Evolutionary conservation across 495 filamentous ascomycete genomes (phyloP).

Genomic region (Xylaria palmicola): DNA sequence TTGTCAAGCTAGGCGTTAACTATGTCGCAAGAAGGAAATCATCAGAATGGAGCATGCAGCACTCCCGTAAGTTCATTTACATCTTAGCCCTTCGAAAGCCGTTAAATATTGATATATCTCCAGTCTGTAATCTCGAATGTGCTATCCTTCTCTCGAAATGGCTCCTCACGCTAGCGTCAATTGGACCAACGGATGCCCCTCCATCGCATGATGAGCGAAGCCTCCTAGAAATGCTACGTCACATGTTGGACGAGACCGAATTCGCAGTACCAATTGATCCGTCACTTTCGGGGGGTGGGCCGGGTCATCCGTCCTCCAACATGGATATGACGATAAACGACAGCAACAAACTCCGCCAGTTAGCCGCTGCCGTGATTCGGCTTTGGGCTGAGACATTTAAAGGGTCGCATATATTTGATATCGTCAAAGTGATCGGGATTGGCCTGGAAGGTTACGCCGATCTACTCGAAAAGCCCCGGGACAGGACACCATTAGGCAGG

Average conservation of each 20-base stretch:
- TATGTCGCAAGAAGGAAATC: slow-evolving; percentile 70
- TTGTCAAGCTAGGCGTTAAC: slow-evolving; percentile 66
- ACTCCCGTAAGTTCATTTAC: slow-evolving; percentile 49
- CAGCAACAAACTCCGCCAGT: slow-evolving; percentile 55
- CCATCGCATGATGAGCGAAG: slow-evolving; percentile 59
- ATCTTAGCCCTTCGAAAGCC: not conserved
- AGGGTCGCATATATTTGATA: slow-evolving; percentile 65
- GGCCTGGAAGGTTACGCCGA: slow-evolving; percentile 65
- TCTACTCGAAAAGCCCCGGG: slow-evolving; percentile 56
- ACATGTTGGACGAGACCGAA: slow-evolving; percentile 75
- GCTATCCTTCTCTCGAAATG: slow-evolving; percentile 62
- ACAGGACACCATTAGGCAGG: slow-evolving; percentile 45
- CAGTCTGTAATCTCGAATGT: slow-evolving; percentile 67
- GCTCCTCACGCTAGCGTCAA: slow-evolving; percentile 45
- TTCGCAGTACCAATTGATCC: slow-evolving; percentile 61
- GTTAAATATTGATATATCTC: slow-evolving; percentile 9
- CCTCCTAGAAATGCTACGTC: slow-evolving; percentile 64
- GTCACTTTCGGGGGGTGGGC: slow-evolving; percentile 38
- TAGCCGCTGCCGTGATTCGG: slow-evolving; percentile 62
- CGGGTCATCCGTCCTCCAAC: slow-evolving; percentile 34
- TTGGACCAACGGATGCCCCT: slow-evolving; percentile 43
- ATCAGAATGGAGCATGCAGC: slow-evolving; percentile 69
- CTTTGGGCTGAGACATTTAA: slow-evolving; percentile 70
- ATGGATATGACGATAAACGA: slow-evolving; percentile 42
- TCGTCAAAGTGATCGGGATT: slow-evolving; percentile 62